Conservation (phyloP, 768 basidiomycete genomes). For the Trametes meyenii region DNA sequence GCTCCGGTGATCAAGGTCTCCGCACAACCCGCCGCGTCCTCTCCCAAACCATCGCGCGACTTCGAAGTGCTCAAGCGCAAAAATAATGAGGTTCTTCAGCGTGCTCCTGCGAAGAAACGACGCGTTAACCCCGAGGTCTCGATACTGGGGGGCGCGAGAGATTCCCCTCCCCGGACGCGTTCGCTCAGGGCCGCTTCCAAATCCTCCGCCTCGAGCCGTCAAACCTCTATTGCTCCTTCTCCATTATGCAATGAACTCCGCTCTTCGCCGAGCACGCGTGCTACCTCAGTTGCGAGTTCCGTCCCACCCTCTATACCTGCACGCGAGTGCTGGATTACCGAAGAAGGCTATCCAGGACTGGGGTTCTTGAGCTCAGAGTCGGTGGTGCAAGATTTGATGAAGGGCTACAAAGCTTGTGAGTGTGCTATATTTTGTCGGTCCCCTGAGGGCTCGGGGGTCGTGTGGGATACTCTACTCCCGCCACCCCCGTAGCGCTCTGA, state of each 20-base stretch:
- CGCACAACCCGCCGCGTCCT: conserved; percentile 26
- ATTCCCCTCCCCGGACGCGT: conserved; percentile 19
- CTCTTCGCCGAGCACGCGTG: conserved; percentile 68
- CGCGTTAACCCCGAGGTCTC: conserved; percentile 25
- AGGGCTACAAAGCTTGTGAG: conserved; percentile 72
- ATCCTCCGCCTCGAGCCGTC: conserved; percentile 13
- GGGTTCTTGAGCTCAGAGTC: conserved; percentile 63
- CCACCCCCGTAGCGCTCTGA: too few relatives aligned
- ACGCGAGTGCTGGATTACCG: conserved; percentile 53
- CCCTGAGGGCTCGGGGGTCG: background rate
- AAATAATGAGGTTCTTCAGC: conserved; percentile 4
- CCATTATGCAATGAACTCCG: conserved; percentile 41
- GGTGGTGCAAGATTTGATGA: conserved; percentile 64
- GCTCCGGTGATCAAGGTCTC: conserved; percentile 26
- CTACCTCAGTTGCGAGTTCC: conserved; percentile 54
- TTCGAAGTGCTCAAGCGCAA: conserved; percentile 26
- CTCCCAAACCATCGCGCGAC: conserved; percentile 25
- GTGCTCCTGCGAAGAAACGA: conserved; percentile 28
- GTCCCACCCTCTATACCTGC: conserved; percentile 39
- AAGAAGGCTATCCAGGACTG: conserved; percentile 54
- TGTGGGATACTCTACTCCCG: conserved; percentile 18
- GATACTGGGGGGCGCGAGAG: background rate
- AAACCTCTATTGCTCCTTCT: conserved; percentile 19
- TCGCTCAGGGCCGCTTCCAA: conserved; percentile 24
- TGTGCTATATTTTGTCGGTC: conserved; percentile 9